Percentiles rank a stretch among this genome's conserved stretches.
Evolutionary conservation across 129 eudicot species (phyloP).

Genomic region (Oenanthe sinensis): DNA sequence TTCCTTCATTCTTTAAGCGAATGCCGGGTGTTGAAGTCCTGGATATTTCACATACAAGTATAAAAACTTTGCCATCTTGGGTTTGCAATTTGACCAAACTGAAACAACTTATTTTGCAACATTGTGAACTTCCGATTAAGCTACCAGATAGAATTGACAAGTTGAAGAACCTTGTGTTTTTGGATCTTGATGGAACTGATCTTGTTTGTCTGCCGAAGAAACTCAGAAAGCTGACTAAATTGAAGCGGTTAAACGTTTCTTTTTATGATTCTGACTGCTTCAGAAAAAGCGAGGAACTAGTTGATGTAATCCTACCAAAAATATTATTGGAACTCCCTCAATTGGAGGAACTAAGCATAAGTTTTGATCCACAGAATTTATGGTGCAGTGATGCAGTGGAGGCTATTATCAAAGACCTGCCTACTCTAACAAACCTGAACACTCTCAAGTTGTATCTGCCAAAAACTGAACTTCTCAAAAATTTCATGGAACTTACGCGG

Average conservation of each 20-base stretch:
- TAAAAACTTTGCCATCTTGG: too few species aligned
- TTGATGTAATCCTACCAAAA: slow-evolving; percentile 13
- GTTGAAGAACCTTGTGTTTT: neutral
- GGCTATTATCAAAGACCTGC: slow-evolving; percentile 16
- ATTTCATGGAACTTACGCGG: slow-evolving; percentile 19
- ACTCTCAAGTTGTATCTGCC: slow-evolving; percentile 28
- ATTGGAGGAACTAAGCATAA: slow-evolving; percentile 29
- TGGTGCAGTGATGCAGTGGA: slow-evolving; percentile 30
- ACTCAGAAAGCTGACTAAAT: neutral
- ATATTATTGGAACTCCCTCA: slow-evolving; percentile 17
- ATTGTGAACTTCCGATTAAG: slow-evolving; percentile 15
- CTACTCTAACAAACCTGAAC: slow-evolving; percentile 12
- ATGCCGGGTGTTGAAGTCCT: too few species aligned
- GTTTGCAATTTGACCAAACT: too few species aligned
- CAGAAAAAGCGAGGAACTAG: neutral
- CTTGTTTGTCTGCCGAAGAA: slow-evolving; percentile 13
- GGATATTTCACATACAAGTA: too few species aligned
- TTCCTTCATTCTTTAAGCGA: too few species aligned
- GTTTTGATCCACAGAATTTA: slow-evolving; percentile 12
- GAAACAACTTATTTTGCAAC: slow-evolving; percentile 12
- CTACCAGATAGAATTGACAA: slow-evolving; percentile 13
- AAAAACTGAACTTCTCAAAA: slow-evolving; percentile 16
- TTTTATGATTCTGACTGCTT: slow-evolving; percentile 18
- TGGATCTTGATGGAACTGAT: slow-evolving; percentile 19
- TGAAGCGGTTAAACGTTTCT: slow-evolving; percentile 23